Conservation (phyloP, 2,329 filamentous ascomycete species). For the Beauveria rudraprayagi region DNA sequence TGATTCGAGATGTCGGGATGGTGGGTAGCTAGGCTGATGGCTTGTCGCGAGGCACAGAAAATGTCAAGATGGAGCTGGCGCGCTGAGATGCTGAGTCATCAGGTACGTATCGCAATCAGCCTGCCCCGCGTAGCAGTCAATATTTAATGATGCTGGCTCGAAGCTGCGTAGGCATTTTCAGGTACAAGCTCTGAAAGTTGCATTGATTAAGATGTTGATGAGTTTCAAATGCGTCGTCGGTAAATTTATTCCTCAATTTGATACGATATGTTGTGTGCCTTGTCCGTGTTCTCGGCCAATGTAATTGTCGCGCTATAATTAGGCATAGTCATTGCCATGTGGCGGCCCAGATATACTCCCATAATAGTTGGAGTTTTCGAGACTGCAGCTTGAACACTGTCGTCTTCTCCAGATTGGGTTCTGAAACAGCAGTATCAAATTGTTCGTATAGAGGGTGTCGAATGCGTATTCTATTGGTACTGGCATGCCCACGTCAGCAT, state of each 20-base stretch:
- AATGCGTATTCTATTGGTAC: background rate
- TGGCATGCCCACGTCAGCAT: background rate
- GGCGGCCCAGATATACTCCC: background rate
- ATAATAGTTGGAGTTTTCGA: too few relatives aligned
- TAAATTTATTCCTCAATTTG: background rate
- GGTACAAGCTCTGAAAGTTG: background rate
- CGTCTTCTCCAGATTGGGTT: background rate
- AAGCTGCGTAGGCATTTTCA: background rate
- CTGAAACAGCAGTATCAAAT: background rate
- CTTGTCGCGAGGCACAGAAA: constrained; percentile 6
- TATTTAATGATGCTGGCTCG: too few relatives aligned
- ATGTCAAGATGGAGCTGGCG: constrained; percentile 7
- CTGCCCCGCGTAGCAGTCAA: background rate
- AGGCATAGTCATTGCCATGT: background rate
- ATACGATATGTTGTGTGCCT: too few relatives aligned
- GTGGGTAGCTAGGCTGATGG: background rate
- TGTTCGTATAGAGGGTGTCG: background rate
- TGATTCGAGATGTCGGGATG: constrained; percentile 1
- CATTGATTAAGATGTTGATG: background rate
- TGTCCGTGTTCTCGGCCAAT: too few relatives aligned
- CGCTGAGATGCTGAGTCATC: constrained; percentile 6
- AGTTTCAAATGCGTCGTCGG: background rate
- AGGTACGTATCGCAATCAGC: background rate
- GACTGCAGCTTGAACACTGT: background rate
- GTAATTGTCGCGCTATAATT: too few relatives aligned